Conservation (phyloP, 352 stramenopile species). For the Blastocystis sp. region DNA sequence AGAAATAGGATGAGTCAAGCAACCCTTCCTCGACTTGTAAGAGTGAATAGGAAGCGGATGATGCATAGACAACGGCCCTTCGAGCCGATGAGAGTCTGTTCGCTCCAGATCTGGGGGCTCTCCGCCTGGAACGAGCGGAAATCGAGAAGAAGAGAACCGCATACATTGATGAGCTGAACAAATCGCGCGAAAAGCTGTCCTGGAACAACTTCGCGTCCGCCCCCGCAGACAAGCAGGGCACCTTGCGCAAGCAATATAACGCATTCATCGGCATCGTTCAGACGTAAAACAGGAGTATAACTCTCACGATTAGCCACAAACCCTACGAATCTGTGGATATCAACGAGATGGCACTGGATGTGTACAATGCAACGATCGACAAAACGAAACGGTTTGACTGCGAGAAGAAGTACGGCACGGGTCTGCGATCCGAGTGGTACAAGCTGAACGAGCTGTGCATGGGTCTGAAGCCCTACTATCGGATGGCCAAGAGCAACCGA, state of each 20-base stretch:
- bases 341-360: conserved; percentile 53
- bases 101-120: conserved; percentile 41
- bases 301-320: neutral
- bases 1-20: conserved; percentile 4
- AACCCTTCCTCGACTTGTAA: conserved; percentile 43
- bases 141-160: conserved; percentile 39
- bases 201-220: conserved; percentile 59
- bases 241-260: conserved; percentile 13
- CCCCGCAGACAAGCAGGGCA: conserved; percentile 12
- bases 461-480: conserved; percentile 49
- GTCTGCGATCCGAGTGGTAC: conserved; percentile 13
- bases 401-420: conserved; percentile 34
- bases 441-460: conserved; percentile 45
- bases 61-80: conserved; percentile 37
- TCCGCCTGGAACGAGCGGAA: conserved; percentile 53
- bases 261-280: conserved; percentile 39
- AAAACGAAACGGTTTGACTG: neutral
- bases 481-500: neutral
- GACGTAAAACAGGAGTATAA: neutral
- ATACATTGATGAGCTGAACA: conserved; percentile 24
- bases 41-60: neutral
- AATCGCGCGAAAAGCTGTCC: neutral
- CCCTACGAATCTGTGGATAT: conserved; percentile 41
- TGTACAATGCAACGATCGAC: conserved; percentile 47
- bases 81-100: conserved; percentile 12